These are phyloP conservation scores for Lepidium campestre DNA, from an alignment of 441 rosid species.

Conservation along the genomic window DNA sequence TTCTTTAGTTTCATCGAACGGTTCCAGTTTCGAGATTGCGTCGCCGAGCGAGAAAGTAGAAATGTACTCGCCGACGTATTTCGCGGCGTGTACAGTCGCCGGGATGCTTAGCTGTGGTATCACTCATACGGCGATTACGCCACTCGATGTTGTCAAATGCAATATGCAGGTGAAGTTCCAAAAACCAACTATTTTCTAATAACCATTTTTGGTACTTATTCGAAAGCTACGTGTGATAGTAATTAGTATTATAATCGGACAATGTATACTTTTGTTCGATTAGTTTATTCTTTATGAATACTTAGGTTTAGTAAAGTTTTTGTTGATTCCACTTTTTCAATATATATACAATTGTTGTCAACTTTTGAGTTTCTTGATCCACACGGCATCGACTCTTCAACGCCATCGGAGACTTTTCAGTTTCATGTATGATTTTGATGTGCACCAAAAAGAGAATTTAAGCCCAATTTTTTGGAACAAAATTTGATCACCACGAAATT, in stretches of 20 bases:
- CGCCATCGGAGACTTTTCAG: conserved; percentile 8
- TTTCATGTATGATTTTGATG: background rate
- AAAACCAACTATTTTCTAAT: background rate
- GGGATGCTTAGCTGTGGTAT: conserved; percentile 59
- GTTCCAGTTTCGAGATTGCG: conserved; percentile 27
- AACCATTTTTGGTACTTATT: background rate
- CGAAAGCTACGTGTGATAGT: background rate
- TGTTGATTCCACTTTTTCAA: background rate
- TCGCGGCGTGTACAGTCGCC: conserved; percentile 59
- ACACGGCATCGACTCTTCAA: conserved; percentile 14
- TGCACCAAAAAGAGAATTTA: background rate
- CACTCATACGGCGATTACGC: conserved; percentile 66
- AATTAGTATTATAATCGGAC: background rate
- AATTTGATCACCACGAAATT: background rate
- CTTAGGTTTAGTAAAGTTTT: background rate
- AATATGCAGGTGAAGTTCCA: conserved; percentile 62
- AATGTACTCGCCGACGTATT: conserved; percentile 58
- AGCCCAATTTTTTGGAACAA: background rate
- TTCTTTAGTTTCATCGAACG: background rate
- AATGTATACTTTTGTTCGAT: background rate
- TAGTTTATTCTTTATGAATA: background rate
- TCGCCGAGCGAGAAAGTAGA: conserved; percentile 53
- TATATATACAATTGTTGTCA: background rate
- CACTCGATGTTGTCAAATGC: conserved; percentile 74
- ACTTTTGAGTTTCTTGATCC: background rate